A percentile compares a stretch with the other conserved stretches of the same genome.
Evolutionary conservation across 148 eudicot genomes (phyloP).

Genomic region (Fagopyrum esculentum): DNA sequence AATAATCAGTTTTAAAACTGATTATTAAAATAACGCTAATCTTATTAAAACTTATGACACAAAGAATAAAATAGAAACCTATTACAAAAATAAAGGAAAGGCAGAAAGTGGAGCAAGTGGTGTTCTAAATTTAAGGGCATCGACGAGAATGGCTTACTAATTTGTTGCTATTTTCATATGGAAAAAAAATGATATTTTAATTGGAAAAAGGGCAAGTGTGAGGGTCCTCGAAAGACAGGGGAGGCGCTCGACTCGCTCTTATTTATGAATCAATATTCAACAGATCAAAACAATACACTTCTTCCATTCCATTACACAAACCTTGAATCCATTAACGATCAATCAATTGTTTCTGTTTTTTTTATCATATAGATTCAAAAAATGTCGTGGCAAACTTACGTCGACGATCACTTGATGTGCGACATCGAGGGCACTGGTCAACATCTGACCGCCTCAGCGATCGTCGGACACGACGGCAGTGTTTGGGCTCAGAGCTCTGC

Average conservation of each 20-base stretch:
- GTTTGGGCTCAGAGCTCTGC: constrained; percentile 7
- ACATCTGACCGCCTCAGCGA: constrained; percentile 11
- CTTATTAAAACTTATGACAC: too few relatives aligned
- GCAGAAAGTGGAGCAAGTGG: not conserved
- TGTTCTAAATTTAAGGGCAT: not conserved
- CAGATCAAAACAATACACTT: not conserved
- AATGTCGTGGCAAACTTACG: constrained; percentile 4
- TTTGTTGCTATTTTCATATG: not conserved
- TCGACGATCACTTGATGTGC: constrained; percentile 16
- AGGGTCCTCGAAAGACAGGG: not conserved
- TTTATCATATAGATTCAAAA: not conserved
- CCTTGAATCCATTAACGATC: not conserved
- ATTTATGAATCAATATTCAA: not conserved
- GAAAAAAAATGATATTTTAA: not conserved
- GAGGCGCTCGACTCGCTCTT: not conserved
- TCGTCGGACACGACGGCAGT: constrained; percentile 16
- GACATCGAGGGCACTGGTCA: constrained; percentile 10
- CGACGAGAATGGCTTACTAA: too few relatives aligned
- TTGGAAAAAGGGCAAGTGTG: too few relatives aligned
- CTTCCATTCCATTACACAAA: not conserved
- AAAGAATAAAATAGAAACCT: too few relatives aligned
- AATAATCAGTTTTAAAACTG: too few relatives aligned
- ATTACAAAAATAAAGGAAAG: not conserved
- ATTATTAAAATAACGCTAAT: too few relatives aligned
- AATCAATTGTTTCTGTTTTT: not conserved